Conservation (phyloP, 1,139 yeast species). For the Yamadazyma aaseri region DNA sequence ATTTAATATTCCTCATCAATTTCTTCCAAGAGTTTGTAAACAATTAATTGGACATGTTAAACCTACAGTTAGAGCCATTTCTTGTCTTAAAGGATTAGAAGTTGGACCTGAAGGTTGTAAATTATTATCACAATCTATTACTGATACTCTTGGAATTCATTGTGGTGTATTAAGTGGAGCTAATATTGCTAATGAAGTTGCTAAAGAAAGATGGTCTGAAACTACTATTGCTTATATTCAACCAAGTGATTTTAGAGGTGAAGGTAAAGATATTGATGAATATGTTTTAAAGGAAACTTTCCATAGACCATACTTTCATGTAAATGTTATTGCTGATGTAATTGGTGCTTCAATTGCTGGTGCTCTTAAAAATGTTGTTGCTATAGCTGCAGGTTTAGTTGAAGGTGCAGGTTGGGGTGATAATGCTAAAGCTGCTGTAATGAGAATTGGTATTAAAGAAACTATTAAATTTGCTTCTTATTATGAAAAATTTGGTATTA, state of each 20-base stretch:
- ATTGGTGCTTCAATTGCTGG: conserved; percentile 53
- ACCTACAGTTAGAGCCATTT: conserved; percentile 42
- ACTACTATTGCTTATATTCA: conserved; percentile 46
- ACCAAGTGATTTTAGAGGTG: conserved; percentile 42
- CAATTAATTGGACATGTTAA: conserved; percentile 40
- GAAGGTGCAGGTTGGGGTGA: conserved; percentile 54
- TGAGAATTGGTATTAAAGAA: conserved; percentile 48
- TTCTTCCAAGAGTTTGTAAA: conserved; percentile 38
- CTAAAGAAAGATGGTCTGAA: conserved; percentile 49
- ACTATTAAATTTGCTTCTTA: conserved; percentile 45
- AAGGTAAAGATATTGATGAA: conserved; percentile 43
- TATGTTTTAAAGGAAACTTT: conserved; percentile 41
- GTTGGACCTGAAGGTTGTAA: conserved; percentile 46
- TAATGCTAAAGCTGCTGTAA: conserved; percentile 50
- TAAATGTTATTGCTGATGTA: conserved; percentile 46
- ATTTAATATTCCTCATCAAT: conserved; percentile 51
- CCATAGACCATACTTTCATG: conserved; percentile 51
- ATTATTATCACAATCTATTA: conserved; percentile 41
- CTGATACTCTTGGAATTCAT: conserved; percentile 42
- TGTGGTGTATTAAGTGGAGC: conserved; percentile 53
- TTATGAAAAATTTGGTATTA: conserved; percentile 65
- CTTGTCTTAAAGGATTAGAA: conserved; percentile 50
- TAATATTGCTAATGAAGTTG: conserved; percentile 49
- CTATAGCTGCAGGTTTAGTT: conserved; percentile 49
- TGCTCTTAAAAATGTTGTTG: conserved; percentile 48